A percentile compares a stretch with the other conserved stretches of the same genome.
phyloP scores from a whole-genome alignment of 2,329 filamentous ascomycete genomes.

The Cladophialophora chaetospira region DNA sequence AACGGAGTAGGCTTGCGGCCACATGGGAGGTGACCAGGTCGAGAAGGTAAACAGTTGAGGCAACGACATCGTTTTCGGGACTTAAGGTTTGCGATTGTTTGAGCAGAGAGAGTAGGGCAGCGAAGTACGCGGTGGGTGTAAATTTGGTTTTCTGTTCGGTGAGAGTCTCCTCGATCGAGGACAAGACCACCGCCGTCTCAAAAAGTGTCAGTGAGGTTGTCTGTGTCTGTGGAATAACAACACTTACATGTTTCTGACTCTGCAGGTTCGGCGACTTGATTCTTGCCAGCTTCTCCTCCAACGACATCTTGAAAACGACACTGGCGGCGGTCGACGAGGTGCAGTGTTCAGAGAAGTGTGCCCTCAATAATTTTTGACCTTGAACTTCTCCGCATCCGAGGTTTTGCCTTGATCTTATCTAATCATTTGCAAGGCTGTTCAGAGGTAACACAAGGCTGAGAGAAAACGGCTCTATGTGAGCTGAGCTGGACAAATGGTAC shows the following conservation, averaged over 20 bases:
- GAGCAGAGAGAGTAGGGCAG: conserved; percentile 86
- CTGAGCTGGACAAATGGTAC: too few species aligned
- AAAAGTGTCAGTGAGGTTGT: conserved; percentile 17
- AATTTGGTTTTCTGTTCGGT: conserved; percentile 81
- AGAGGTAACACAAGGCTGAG: too few species aligned
- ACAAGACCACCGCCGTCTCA: conserved; percentile 81
- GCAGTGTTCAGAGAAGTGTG: too few species aligned
- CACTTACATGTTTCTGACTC: conserved; percentile 82
- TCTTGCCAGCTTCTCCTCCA: conserved; percentile 93
- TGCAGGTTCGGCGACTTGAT: conserved; percentile 96
- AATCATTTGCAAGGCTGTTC: too few species aligned
- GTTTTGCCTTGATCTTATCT: too few species aligned
- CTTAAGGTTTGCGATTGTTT: conserved; percentile 69
- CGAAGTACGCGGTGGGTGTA: conserved; percentile 90
- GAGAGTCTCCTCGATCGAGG: conserved; percentile 89
- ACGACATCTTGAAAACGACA: conserved; percentile 40
- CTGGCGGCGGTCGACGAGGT: background rate
- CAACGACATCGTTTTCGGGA: conserved; percentile 78
- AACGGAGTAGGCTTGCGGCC: conserved; percentile 81
- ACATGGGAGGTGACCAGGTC: conserved; percentile 86
- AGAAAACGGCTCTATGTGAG: too few species aligned
- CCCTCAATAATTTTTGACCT: too few species aligned
- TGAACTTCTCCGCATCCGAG: too few species aligned
- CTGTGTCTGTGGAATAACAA: background rate
- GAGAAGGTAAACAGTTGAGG: conserved; percentile 91